A percentile compares a stretch with the other conserved stretches of the same genome.
These are phyloP conservation scores for Aspergillus diversus DNA, from an alignment of 495 filamentous ascomycete genomes.

Conservation along the genomic window DNA sequence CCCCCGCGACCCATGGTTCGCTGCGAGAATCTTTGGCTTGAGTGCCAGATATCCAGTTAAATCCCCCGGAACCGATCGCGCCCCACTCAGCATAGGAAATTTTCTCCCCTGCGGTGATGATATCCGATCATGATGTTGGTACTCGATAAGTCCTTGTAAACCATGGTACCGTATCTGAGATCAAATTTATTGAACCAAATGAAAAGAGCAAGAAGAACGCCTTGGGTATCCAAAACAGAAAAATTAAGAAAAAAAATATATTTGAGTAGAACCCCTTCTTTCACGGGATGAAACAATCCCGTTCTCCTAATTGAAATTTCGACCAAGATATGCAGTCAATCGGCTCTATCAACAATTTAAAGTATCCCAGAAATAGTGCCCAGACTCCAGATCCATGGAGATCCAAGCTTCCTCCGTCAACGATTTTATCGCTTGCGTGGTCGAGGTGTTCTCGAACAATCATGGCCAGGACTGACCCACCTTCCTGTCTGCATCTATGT, in stretches of 20 bases:
- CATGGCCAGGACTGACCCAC: too few relatives aligned
- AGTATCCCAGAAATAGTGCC: too few relatives aligned
- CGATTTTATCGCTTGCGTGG: not conserved
- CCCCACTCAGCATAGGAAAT: slow-evolving; percentile 8
- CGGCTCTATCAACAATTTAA: too few relatives aligned
- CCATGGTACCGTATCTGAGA: not conserved
- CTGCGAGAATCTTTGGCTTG: slow-evolving; percentile 17
- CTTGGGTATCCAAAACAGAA: too few relatives aligned
- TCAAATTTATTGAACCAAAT: not conserved
- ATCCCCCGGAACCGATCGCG: slow-evolving; percentile 1
- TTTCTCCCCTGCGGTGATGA: not conserved
- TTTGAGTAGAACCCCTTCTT: too few relatives aligned
- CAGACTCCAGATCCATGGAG: too few relatives aligned
- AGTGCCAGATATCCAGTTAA: slow-evolving; percentile 9
- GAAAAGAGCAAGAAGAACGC: not conserved
- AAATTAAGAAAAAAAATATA: too few relatives aligned
- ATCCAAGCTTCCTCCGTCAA: too few relatives aligned
- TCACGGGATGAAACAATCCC: too few relatives aligned
- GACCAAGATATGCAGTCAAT: too few relatives aligned
- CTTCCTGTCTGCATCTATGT: too few relatives aligned
- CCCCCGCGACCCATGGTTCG: slow-evolving; percentile 24
- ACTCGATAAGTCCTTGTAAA: not conserved
- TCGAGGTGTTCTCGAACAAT: not conserved
- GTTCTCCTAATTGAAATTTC: too few relatives aligned
- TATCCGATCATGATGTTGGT: slow-evolving; percentile 14